Evolutionary conservation across 768 basidiomycete species (phyloP).

Genomic region (Mycena galericulata): DNA sequence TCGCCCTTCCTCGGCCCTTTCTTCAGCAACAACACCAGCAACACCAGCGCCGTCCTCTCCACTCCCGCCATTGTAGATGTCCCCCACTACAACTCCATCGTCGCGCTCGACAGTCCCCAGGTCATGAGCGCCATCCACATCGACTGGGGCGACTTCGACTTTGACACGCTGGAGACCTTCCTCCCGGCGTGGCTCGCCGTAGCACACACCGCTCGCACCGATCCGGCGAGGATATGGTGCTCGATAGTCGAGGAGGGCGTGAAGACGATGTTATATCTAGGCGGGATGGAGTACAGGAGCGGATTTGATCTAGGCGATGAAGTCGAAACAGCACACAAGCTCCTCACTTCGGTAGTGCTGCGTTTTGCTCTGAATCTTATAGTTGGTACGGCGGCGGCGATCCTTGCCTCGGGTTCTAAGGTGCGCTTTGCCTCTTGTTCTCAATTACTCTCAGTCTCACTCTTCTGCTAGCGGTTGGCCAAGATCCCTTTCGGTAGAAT

Average conservation of each 20-base stretch:
- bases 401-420: not conserved
- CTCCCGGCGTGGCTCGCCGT: not conserved
- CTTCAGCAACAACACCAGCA: not conserved
- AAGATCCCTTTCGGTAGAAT: not conserved
- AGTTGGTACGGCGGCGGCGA: not conserved
- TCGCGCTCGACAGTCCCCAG: not conserved
- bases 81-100: too few species aligned
- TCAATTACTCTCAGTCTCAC: not conserved
- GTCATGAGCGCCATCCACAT: not conserved
- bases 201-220: not conserved
- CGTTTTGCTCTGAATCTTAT: not conserved
- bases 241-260: not conserved
- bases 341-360: not conserved
- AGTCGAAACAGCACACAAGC: not conserved
- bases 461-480: not conserved
- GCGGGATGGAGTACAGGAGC: not conserved
- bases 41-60: too few species aligned
- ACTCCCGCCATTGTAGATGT: too few species aligned
- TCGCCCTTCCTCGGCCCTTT: too few species aligned
- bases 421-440: not conserved
- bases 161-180: not conserved
- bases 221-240: not conserved
- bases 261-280: not conserved
- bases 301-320: not conserved
- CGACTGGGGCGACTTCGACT: not conserved